Conservation (phyloP, 768 basidiomycete species). For the Calocybe indica region DNA sequence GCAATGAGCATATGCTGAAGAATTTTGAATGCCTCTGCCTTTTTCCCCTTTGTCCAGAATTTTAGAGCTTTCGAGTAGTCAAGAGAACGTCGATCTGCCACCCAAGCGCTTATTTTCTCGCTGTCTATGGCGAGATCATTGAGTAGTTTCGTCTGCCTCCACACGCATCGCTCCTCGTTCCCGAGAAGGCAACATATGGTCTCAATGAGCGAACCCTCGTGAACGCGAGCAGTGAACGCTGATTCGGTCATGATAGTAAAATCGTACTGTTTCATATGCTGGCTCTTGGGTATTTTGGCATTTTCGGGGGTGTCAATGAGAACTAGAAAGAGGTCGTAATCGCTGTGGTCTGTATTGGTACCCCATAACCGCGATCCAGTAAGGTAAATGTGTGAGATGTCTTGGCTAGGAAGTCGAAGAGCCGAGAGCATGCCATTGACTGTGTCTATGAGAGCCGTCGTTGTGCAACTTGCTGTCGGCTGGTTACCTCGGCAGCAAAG, state of each 20-base stretch:
- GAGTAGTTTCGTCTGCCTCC: background rate
- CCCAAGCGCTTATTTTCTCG: slow-evolving; percentile 7
- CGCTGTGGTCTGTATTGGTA: slow-evolving; percentile 12
- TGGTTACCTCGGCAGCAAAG: background rate
- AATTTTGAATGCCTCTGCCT: slow-evolving; percentile 14
- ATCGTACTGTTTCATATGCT: slow-evolving; percentile 18
- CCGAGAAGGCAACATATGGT: slow-evolving; percentile 16
- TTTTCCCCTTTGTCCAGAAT: slow-evolving; percentile 15
- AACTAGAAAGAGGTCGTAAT: slow-evolving; percentile 16
- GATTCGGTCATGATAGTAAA: slow-evolving; percentile 12
- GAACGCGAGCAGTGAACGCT: slow-evolving; percentile 11
- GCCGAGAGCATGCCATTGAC: background rate
- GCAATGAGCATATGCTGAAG: slow-evolving; percentile 14
- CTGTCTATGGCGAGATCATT: slow-evolving; percentile 6
- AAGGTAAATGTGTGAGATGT: slow-evolving; percentile 10
- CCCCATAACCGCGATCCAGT: slow-evolving; percentile 17
- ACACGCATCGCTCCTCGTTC: slow-evolving; percentile 7
- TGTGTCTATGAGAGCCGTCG: background rate
- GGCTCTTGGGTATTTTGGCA: slow-evolving; percentile 9
- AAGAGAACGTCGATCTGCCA: slow-evolving; percentile 5
- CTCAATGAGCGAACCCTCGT: slow-evolving; percentile 15
- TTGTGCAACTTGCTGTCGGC: background rate
- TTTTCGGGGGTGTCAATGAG: slow-evolving; percentile 1
- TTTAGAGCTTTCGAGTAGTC: slow-evolving; percentile 18
- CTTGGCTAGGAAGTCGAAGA: background rate